phyloP scores from a whole-genome alignment of 1,284 basidiomycete species.

The Ustilago loliicola region DNA sequence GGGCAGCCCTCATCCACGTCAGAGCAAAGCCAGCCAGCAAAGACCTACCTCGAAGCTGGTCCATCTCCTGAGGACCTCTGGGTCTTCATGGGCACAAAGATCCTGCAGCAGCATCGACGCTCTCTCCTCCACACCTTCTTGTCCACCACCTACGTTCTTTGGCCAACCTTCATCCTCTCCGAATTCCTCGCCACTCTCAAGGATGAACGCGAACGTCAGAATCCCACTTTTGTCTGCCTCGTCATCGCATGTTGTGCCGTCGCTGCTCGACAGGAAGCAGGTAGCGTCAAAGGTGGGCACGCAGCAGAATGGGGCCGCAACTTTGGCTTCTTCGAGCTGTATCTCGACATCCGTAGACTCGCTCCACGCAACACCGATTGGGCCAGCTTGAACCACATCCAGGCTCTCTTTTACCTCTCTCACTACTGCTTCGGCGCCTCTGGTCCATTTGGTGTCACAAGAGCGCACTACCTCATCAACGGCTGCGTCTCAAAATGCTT shows the following conservation, averaged over 20 bases:
- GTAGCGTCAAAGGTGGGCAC: constrained; percentile 46
- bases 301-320: constrained; percentile 48
- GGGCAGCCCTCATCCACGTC: not conserved
- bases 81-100: constrained; percentile 51
- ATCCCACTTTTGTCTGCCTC: constrained; percentile 51
- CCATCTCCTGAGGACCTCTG: constrained; percentile 47
- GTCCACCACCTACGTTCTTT: constrained; percentile 52
- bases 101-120: constrained; percentile 49
- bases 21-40: constrained; percentile 32
- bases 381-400: constrained; percentile 53
- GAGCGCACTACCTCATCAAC: constrained; percentile 53
- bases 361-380: constrained; percentile 48
- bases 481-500: constrained; percentile 57
- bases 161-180: constrained; percentile 53
- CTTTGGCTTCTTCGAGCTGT: constrained; percentile 54
- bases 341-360: constrained; percentile 48
- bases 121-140: constrained; percentile 51
- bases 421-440: constrained; percentile 56
- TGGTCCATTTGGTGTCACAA: constrained; percentile 44
- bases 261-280: constrained; percentile 51
- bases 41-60: constrained; percentile 34
- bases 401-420: constrained; percentile 52
- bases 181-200: constrained; percentile 53
- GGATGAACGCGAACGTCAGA: constrained; percentile 32
- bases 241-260: constrained; percentile 53